Evolutionary conservation across 176 grass and related monocot genomes (phyloP).

Genomic region (Metroxylon sagu): DNA sequence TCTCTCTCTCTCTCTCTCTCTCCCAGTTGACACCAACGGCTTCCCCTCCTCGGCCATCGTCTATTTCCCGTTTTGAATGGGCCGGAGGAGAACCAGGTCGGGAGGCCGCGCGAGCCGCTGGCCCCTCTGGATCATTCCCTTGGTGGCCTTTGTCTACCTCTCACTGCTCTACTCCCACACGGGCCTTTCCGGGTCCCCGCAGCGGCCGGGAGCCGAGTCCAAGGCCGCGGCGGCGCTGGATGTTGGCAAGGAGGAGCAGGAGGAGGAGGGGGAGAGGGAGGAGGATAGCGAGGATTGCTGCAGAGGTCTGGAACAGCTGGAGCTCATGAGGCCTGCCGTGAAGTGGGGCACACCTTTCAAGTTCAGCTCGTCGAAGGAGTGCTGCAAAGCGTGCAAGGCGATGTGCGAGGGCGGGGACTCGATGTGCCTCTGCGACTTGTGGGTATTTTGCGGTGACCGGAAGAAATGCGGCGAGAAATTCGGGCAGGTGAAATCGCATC

Average conservation of each 20-base stretch:
- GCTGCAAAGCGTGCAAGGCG: constrained; percentile 64
- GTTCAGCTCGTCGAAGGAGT: constrained; percentile 39
- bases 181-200: constrained; percentile 12
- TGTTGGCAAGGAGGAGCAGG: too few species aligned
- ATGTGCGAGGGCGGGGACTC: constrained; percentile 30
- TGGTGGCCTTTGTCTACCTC: constrained; percentile 12
- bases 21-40: too few species aligned
- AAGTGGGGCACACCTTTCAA: constrained; percentile 60
- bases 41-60: too few species aligned
- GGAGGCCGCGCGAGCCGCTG: neutral
- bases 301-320: constrained; percentile 44
- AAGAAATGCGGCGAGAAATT: constrained; percentile 47
- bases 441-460: constrained; percentile 80
- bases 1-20: too few species aligned
- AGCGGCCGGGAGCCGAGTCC: neutral
- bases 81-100: neutral
- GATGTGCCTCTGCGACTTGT: constrained; percentile 59
- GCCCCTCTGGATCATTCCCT: constrained; percentile 2
- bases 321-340: constrained; percentile 60
- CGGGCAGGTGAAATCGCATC: constrained; percentile 42
- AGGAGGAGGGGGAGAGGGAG: neutral
- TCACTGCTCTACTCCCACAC: constrained; percentile 21
- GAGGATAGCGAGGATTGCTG: constrained; percentile 30
- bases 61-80: neutral
- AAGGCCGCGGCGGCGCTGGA: too few species aligned